Base-by-base conservation (phyloP, 2,329 filamentous ascomycete genomes). In the Aureobasidium sp. region DNA sequence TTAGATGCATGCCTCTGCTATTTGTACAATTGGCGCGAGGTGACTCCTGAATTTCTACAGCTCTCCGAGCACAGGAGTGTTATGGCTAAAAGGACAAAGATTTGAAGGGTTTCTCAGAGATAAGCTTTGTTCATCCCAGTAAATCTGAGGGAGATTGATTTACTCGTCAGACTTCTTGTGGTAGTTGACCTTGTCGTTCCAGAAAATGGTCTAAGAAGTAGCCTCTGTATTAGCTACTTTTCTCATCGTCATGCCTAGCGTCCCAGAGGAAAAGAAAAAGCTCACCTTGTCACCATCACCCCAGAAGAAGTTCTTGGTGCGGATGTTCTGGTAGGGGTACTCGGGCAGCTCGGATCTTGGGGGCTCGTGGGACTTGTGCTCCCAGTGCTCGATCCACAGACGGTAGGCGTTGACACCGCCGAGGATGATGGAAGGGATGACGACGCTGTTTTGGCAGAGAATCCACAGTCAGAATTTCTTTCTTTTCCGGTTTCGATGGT, bases 271-370 rank as follows among this genome's bases (percentile, higher is more conserved):
- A 21, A 2, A 12, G 35, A 16, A 19, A 21, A 12, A 14, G 34
- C 78, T 66, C 61, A 89, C 87, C 87, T 97, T 93, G 77, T 98
- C 93, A 68, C 93, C 93, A 68, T 97, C 79, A 62, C 91, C 90
- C 87, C 87, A 98, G 67, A 82, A 84, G 79, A 75, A 98, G 82
- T 95, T 96, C 85, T 93, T 96, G 71, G 82, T 81, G 70, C 93
- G 87, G 72, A 98, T 87, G 80, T 98, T 98, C 82, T 95, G 88
- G 83, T 95, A 98, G 56, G 90, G 77, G 75, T 97, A 98, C 78
- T 97, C 88, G 66, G 80, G 75, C 68, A 88, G 86, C 77, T 98
- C 93, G 78, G 95, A 89, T 63, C 91, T 78, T 61, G 93, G 87
- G 57, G 86, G 82, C 72, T 88, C 75, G 76, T 97, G 91, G 50